Evolutionary conservation across 495 filamentous ascomycete genomes (phyloP).

Genomic region (Lindgomyces ingoldianus): DNA sequence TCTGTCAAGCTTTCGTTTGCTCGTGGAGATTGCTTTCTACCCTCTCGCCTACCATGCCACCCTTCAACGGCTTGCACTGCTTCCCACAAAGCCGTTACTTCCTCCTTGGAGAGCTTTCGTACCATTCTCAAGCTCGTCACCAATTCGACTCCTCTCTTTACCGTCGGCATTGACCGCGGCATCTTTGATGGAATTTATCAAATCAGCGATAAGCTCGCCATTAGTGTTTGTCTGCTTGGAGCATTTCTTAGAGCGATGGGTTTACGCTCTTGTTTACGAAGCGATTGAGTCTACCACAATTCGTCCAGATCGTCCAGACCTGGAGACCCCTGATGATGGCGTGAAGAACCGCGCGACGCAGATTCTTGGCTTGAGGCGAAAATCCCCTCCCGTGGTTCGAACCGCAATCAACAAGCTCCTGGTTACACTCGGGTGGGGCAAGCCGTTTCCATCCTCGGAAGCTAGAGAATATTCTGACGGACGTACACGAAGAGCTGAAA

Average conservation of each 20-base stretch:
- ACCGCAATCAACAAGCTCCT: constrained; percentile 15
- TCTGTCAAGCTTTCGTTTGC: constrained; percentile 13
- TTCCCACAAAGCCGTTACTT: constrained; percentile 18
- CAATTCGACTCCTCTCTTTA: constrained; percentile 10
- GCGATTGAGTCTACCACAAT: constrained; percentile 19
- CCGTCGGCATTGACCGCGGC: background rate
- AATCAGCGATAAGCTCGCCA: constrained; percentile 18
- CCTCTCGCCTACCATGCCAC: constrained; percentile 28
- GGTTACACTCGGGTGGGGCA: constrained; percentile 20
- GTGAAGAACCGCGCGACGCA: constrained; percentile 7
- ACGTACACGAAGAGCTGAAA: background rate
- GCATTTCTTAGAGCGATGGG: constrained; percentile 16
- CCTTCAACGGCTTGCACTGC: constrained; percentile 29
- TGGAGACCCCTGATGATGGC: constrained; percentile 6
- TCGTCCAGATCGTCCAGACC: constrained; percentile 20
- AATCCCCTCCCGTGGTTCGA: constrained; percentile 7
- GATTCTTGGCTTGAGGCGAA: constrained; percentile 3
- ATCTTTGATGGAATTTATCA: background rate
- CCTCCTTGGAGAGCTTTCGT: constrained; percentile 24
- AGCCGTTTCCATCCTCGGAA: background rate
- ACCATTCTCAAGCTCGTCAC: constrained; percentile 29
- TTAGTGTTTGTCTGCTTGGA: constrained; percentile 23
- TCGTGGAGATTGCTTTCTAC: constrained; percentile 20
- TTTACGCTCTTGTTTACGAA: constrained; percentile 19
- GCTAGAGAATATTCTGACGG: background rate